Evolutionary conservation across 257 asterid species (phyloP), one percentile per base, ranked within the genome.

Genomic region (Solanum microdontum): DNA sequence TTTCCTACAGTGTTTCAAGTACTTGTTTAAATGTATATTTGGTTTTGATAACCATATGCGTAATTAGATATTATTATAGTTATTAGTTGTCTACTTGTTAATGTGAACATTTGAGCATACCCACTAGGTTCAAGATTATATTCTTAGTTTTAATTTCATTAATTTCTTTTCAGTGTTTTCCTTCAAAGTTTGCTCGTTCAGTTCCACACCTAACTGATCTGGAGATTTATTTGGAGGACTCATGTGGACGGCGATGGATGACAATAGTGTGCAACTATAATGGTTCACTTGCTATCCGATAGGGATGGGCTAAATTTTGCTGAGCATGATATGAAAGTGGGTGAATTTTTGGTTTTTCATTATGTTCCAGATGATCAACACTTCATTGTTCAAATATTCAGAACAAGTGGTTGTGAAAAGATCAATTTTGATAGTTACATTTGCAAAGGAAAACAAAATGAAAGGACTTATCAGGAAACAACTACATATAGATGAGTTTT

Each of bases 281-380:
- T 26, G 21, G 21, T 68, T 68, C 11, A 26, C 21, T 68, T 68
- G 15, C 28, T 23, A 62, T n/a, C 0, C 0, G 28, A 4, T 2
- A 62, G 34, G 23, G 36, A 68, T 68, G 75, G 36, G 11, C 36
- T 1, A 68, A 68, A 68, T 68, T 26, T 26, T 68, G 7, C 36
- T 2, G 5, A 68, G 4, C 74, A 68, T 68, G 36, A 3, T 26
- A 0, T 68, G 5, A 12, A 26, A 68, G 34, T 68, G 19, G 19
- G 21, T 7, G 4, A 68, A 13, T 26, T 68, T 15, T 68, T 68
- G 1, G 5, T 68, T 68, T 68, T 68, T 1, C 74, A 13, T 7
- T 26, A 0, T 26, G 0, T 3, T 68, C 74, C 2, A 2, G 1
- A 14, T 14, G 19, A 28, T 68, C 5, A 6, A 0, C 23, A 26